A percentile compares a stretch with the other conserved stretches of the same genome.
Evolutionary conservation across 805 yeast genomes (phyloP).

Genomic region (Debaryomyces tyrocola): DNA sequence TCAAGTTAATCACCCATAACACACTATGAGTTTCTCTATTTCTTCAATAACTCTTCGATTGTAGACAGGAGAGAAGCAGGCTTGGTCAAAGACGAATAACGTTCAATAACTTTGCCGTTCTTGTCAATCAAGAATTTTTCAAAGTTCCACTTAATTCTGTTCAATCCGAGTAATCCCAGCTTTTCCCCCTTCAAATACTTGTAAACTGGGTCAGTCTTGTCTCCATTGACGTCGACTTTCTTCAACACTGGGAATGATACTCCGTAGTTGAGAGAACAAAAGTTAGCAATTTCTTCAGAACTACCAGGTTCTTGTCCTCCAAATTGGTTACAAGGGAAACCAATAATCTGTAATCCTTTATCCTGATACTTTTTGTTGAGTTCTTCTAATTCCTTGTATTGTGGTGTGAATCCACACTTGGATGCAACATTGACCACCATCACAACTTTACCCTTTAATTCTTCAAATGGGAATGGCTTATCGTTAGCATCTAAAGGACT

Average conservation of each 20-base stretch:
- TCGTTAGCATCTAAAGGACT: constrained; percentile 39
- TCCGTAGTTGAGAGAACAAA: constrained; percentile 81
- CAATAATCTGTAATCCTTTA: constrained; percentile 36
- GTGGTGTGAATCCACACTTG: constrained; percentile 46
- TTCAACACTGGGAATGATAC: constrained; percentile 87
- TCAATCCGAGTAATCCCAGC: constrained; percentile 46
- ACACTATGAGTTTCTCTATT: neutral
- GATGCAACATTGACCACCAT: constrained; percentile 47
- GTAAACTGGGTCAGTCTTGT: constrained; percentile 76
- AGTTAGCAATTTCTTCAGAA: constrained; percentile 61
- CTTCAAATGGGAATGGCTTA: constrained; percentile 35
- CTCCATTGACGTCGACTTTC: constrained; percentile 89
- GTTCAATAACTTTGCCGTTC: constrained; percentile 44
- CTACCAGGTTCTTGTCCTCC: constrained; percentile 43
- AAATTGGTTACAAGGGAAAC: constrained; percentile 48
- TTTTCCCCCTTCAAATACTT: constrained; percentile 65
- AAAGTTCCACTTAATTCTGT: constrained; percentile 46
- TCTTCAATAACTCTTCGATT: constrained; percentile 56
- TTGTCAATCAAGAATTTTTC: constrained; percentile 44
- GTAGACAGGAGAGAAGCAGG: constrained; percentile 37
- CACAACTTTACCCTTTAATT: constrained; percentile 47
- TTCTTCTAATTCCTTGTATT: constrained; percentile 42
- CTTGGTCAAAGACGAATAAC: constrained; percentile 66
- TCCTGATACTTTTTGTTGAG: constrained; percentile 40
- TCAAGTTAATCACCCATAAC: no score